Evolutionary conservation across 2,329 filamentous ascomycete species (phyloP), one percentile per base, ranked within the genome.

Genomic region (Colletotrichum theobromicola): DNA sequence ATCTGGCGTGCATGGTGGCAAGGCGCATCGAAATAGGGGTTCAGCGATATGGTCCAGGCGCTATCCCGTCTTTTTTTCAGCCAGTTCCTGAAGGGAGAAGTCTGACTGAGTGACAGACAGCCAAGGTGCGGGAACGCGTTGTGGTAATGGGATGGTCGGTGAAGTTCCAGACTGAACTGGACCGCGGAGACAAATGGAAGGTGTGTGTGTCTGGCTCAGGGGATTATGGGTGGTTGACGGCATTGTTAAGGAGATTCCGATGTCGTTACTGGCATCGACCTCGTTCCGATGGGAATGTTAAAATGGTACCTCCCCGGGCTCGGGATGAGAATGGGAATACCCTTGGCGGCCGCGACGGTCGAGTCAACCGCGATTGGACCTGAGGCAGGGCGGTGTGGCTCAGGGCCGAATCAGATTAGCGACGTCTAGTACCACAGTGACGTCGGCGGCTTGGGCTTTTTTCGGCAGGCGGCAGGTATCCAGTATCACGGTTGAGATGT

Each of bases 371-470:
- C 42, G 32, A 42, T 16, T 35, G 55, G 37, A 62, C 42, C 55
- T 16, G 28, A 46, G 21, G 63, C 42, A 63, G 55, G 62, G 57
- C 68, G 62, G 68, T 57, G 72, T 72, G 68, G 55, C 72, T 57
- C 57, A 30, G 42, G 42, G 67, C 34, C 55, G 62, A 67, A 72
- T 50, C 46, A 67, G 55, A 72, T 67, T 50, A 72, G 62, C 55
- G 57, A 65, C 10, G 15, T 28, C 24, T 4, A 28, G 67, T 55
- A 13, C 68, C 68, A 63, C 53, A 67, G 62, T 74, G 72, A 74
- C 72, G 72, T 74, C 68, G 72, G 53, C 37, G 72, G 68, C 72
- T 74, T 74, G 68, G 42, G 37, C 42, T 16, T 50, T 16, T 50
- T 63, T 67, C 32, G 53, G 67, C 30, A 72, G 62, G 37, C 61